Evolutionary conservation across 148 eudicot species (phyloP), one percentile per base, ranked within the genome.

Genomic region (Nyssa sinensis): DNA sequence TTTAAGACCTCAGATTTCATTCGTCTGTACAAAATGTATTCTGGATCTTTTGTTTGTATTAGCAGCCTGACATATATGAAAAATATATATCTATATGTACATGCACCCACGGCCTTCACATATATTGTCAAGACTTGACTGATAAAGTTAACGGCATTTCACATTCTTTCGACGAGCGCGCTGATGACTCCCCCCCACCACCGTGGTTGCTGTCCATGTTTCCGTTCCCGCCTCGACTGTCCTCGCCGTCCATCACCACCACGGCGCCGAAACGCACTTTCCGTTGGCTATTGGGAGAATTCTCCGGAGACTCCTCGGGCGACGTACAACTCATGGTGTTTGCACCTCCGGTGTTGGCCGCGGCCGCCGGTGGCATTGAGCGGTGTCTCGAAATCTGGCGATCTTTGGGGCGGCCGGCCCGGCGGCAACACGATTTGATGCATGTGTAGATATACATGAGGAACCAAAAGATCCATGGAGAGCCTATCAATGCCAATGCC

Each of bases 381-480:
- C 49, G 49, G 49, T 41, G 49, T 1, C 49, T 11, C 17, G 3
- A 0, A 14, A 19, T 44, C 51, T 12, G 51, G 51, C 16, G 51
- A 19, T 14, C 17, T 13, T 44, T 14, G 51, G 3, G 0, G 24
- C 27, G 7, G 2, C n/a, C 12, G 31, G 6, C 12, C 16, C 3
- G 24, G 29, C 67, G 17, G 23, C 47, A 13, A 70, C 78, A 82
- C 4, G 14, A 29, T 62, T 79, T 79, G 32, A 70, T 64, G 73
- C 80, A 73, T 19, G 86, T 39, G 65, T 83, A 79, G 24, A 83
- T 27, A 64, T 79, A 83, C 35, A 83, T 65, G 2, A 83, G 16
- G 70, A 83, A 19, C 86, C 83, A 83, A 66, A 83, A 79, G 7
- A 79, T 29, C 82, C 82, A 82, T 12, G 85, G 78, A 24, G 66